Conservation (phyloP, 2,329 filamentous ascomycete species). For the Coniochaeta sp. region DNA sequence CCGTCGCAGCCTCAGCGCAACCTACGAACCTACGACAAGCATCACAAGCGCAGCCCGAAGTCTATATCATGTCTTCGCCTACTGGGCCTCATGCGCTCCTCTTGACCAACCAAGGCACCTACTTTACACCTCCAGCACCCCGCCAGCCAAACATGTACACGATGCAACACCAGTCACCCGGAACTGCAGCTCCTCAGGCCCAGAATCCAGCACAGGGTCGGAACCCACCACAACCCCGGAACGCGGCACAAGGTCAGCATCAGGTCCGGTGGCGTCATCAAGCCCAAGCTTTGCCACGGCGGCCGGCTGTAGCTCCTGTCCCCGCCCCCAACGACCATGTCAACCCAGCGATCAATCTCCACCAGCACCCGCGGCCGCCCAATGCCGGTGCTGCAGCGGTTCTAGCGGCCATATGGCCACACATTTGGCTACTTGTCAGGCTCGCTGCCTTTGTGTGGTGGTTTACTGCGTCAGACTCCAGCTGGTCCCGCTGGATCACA, state of each 20-base stretch:
- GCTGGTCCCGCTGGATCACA: constrained; percentile 52
- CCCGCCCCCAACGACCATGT: background rate
- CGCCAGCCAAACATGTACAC: background rate
- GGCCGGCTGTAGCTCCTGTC: background rate
- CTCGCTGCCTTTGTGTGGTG: constrained; percentile 57
- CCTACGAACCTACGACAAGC: constrained; percentile 7
- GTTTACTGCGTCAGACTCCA: constrained; percentile 51
- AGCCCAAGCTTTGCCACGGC: constrained; percentile 1
- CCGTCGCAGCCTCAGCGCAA: constrained; percentile 9
- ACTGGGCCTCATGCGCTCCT: constrained; percentile 51
- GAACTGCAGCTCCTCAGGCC: background rate
- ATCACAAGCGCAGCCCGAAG: constrained; percentile 32
- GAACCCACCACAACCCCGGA: background rate
- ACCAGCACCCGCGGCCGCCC: constrained; percentile 23
- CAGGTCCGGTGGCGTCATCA: background rate
- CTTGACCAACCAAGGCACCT: constrained; percentile 43
- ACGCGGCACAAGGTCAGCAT: background rate
- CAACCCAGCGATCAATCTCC: constrained; percentile 2
- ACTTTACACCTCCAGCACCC: constrained; percentile 33
- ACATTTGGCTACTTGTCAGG: constrained; percentile 54
- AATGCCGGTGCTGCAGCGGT: constrained; percentile 31
- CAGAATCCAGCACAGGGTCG: background rate
- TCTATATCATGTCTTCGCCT: constrained; percentile 56
- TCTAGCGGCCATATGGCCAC: constrained; percentile 44
- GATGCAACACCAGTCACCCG: background rate